Conservation (phyloP, 2,329 filamentous ascomycete species). For the Hortaea werneckii region DNA sequence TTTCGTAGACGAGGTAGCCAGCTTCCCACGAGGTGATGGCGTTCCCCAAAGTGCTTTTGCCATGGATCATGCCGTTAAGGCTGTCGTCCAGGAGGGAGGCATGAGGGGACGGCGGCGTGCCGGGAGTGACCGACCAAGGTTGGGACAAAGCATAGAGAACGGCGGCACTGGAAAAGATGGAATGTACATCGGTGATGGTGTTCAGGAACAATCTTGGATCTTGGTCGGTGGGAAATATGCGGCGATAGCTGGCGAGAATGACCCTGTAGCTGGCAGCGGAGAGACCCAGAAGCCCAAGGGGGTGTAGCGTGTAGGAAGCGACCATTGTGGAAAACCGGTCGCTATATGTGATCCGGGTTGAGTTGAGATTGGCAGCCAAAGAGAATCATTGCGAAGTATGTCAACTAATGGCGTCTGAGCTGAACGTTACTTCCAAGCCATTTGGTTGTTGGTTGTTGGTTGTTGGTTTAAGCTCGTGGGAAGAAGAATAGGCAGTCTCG, state of each 20-base stretch:
- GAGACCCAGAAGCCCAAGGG: neutral
- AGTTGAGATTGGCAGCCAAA: too few relatives aligned
- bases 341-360: too few relatives aligned
- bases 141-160: neutral
- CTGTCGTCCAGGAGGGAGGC: neutral
- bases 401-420: too few relatives aligned
- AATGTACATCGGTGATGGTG: neutral
- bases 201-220: neutral
- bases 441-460: too few relatives aligned
- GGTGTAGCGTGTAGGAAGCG: neutral
- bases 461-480: too few relatives aligned
- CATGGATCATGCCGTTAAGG: constrained; percentile 8
- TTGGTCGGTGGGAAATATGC: neutral
- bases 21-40: constrained; percentile 12
- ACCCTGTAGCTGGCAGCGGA: neutral
- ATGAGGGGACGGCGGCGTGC: neutral
- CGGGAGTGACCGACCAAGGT: neutral
- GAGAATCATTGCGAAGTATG: too few relatives aligned
- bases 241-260: neutral
- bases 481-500: too few relatives aligned
- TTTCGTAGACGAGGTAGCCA: constrained; percentile 15
- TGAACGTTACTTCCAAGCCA: too few relatives aligned
- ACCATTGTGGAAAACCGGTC: too few relatives aligned
- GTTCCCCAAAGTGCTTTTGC: constrained; percentile 11
- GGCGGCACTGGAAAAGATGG: neutral